Conservation (phyloP, 495 filamentous ascomycete species). For the Trichoderma reesei region DNA sequence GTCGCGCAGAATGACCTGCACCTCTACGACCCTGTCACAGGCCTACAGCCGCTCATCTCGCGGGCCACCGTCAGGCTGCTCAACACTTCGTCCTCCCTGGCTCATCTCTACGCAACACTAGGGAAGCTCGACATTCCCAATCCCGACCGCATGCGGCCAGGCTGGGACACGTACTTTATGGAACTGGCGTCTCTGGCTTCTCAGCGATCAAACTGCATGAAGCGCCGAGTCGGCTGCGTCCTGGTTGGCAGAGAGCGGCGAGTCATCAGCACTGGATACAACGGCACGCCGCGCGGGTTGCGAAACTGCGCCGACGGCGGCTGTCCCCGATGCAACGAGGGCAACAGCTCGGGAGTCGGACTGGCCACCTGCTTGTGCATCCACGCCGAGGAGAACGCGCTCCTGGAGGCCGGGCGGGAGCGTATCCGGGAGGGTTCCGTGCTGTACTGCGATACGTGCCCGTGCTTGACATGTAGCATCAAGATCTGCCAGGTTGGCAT, state of each 20-base stretch:
- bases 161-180: conserved; percentile 99
- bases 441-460: conserved; percentile 94
- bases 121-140: conserved; percentile 62
- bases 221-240: conserved; percentile 88
- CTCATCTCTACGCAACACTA: conserved; percentile 59
- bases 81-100: conserved; percentile 65
- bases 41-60: conserved; percentile 62
- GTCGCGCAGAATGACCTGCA: conserved; percentile 64
- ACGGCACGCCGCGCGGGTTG: conserved; percentile 82
- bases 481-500: conserved; percentile 97
- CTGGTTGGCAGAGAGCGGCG: conserved; percentile 71
- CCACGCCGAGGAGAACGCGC: conserved; percentile 93
- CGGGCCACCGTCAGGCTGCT: conserved; percentile 74
- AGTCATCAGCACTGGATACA: conserved; percentile 95
- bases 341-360: conserved; percentile 56
- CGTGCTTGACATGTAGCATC: conserved; percentile 95
- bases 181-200: conserved; percentile 83
- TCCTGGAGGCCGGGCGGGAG: conserved; percentile 89
- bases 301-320: conserved; percentile 89
- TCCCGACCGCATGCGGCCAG: conserved; percentile 73
- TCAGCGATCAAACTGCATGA: conserved; percentile 94
- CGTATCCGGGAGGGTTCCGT: conserved; percentile 69
- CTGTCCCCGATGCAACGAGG: conserved; percentile 73
- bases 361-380: conserved; percentile 85
- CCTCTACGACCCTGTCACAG: conserved; percentile 57